Evolutionary conservation across 805 yeast genomes (phyloP), one percentile per base, ranked within the genome.

Genomic region (Candida railenensis): DNA sequence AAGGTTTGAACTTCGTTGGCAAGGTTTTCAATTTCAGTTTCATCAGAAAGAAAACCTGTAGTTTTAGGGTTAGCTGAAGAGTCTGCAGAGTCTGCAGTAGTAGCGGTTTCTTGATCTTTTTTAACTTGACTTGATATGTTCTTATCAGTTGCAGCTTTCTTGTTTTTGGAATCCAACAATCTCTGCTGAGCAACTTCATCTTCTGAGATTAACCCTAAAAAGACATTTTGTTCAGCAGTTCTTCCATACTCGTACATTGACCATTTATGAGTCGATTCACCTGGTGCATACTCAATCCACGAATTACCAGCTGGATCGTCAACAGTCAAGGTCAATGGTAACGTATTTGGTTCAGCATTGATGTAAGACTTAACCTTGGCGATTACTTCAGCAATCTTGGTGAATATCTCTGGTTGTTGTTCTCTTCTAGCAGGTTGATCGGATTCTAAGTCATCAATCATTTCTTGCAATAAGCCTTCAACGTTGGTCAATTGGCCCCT

Each of bases 291-390:
- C 61, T 89, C 96, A 45, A 94, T 82, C 96, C 97, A 94, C 3
- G 98, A 92, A 71, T 94, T 94, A 14, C 99, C 99, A 1, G 97
- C 80, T 22, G 99, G 97, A 66, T 94, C 99, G 65, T 91, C 96
- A 9, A 89, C 70, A 20, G 77, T 74, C 42, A 92, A 77, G 0
- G 95, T 87, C 51, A 92, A 59, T 1, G 98, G 98, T 44, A 88
- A 66, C 16, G 80, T 76, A 28, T 79, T 80, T 44, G 78, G 79
- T 49, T 84, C 83, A 47, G 89, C 92, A n/a, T 76, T 74, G 21
- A 89, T 70, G 45, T 77, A 80, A 4, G 76, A 66, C 53, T 73
- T 67, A 33, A 92, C 84, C 58, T 80, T 85, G 20, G 57, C 59
- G 47, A 90, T 76, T 49, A 92, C 82, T 20, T 71, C 81, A 37